Evolutionary conservation across 306 rosid genomes (phyloP).

Genomic region (Betula pendula): DNA sequence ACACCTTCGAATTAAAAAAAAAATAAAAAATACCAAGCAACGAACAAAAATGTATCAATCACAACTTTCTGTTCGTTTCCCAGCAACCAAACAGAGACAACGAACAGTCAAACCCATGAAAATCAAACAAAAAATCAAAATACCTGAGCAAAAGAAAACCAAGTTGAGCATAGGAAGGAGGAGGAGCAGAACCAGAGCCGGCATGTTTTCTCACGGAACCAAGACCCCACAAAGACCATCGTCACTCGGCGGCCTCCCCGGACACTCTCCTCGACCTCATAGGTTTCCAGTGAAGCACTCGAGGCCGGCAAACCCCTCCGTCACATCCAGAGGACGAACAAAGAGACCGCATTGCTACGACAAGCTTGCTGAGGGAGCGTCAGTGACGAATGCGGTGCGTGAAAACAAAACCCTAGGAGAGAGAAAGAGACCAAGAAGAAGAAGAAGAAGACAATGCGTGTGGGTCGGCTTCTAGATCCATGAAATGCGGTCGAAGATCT

Average conservation of each 20-base stretch:
- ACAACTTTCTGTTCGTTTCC: background rate
- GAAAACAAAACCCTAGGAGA: conserved; percentile 58
- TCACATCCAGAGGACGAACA: conserved; percentile 12
- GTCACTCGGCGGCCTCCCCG: conserved; percentile 32
- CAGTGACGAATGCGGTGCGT: conserved; percentile 1
- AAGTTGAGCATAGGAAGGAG: conserved; percentile 42
- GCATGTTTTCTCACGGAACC: conserved; percentile 57
- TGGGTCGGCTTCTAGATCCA: conserved; percentile 58
- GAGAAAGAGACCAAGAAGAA: conserved; percentile 30
- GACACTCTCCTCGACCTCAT: conserved; percentile 20
- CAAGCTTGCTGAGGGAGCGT: background rate
- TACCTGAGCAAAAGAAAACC: conserved; percentile 64
- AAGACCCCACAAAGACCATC: conserved; percentile 39
- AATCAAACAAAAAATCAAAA: background rate
- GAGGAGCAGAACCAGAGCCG: conserved; percentile 38
- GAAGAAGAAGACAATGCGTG: conserved; percentile 35
- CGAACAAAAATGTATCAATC: background rate
- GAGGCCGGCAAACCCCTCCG: conserved; percentile 30
- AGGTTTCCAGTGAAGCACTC: conserved; percentile 23
- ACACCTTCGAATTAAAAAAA: background rate
- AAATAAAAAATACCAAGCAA: background rate
- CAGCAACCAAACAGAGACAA: conserved; percentile 8
- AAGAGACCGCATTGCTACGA: conserved; percentile 38
- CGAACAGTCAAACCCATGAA: background rate
- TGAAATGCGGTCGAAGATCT: conserved; percentile 63